A percentile compares a stretch with the other conserved stretches of the same genome.
Evolutionary conservation across 2,329 filamentous ascomycete genomes (phyloP).

Genomic region (Chrysoporthe puriensis): DNA sequence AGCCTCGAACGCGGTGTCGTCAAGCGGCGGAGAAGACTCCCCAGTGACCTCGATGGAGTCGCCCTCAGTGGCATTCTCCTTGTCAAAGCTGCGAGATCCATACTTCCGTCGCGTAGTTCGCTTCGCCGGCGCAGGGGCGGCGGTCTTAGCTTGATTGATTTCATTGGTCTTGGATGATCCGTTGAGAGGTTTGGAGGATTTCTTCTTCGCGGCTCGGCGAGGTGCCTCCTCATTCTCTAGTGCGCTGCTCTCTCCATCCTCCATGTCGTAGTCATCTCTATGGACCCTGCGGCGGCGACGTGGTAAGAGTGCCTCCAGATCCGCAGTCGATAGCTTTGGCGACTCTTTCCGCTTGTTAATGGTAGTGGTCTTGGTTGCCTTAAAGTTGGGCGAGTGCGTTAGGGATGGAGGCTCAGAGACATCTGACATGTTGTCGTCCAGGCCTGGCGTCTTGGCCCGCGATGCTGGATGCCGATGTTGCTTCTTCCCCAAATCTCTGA

Average conservation of each 20-base stretch:
- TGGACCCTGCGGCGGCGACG: slow-evolving; percentile 49
- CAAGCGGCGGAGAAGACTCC: slow-evolving; percentile 45
- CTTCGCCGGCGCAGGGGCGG: slow-evolving; percentile 14
- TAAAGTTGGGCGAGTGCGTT: slow-evolving; percentile 66
- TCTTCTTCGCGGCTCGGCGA: slow-evolving; percentile 44
- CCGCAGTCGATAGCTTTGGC: slow-evolving; percentile 56
- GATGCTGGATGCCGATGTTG: slow-evolving; percentile 37
- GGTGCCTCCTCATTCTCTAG: slow-evolving; percentile 39
- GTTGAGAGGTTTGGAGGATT: slow-evolving; percentile 23
- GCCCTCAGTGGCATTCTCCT: slow-evolving; percentile 57
- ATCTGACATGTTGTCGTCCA: slow-evolving; percentile 51
- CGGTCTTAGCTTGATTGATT: slow-evolving; percentile 6
- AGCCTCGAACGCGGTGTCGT: slow-evolving; percentile 47
- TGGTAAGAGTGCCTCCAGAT: slow-evolving; percentile 57
- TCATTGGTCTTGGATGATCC: slow-evolving; percentile 22
- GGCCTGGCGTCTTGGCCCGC: slow-evolving; percentile 42
- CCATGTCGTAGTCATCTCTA: slow-evolving; percentile 45
- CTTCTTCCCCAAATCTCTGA: slow-evolving; percentile 54
- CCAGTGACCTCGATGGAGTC: slow-evolving; percentile 40
- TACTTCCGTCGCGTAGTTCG: slow-evolving; percentile 49
- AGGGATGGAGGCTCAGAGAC: slow-evolving; percentile 68
- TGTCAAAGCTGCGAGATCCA: slow-evolving; percentile 52
- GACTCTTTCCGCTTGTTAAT: slow-evolving; percentile 40
- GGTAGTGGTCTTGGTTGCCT: slow-evolving; percentile 29
- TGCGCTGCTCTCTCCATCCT: slow-evolving; percentile 52